These are phyloP conservation scores for Echium plantagineum DNA, from an alignment of 257 asterid genomes.

Conservation along the genomic window DNA sequence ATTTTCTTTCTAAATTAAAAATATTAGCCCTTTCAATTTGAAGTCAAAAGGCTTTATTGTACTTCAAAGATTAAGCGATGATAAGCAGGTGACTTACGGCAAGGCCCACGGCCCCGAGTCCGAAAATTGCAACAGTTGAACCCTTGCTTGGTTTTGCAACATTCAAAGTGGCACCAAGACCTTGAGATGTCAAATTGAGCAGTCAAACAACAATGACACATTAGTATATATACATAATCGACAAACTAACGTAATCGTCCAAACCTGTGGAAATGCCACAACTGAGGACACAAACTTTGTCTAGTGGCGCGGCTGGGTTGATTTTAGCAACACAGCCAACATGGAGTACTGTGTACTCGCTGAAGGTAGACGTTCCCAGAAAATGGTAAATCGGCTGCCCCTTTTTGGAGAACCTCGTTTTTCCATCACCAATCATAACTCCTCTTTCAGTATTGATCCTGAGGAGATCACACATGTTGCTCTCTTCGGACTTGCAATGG, in stretches of 20 bases:
- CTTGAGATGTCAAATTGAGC: conserved; percentile 14
- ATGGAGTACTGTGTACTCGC: conserved; percentile 79
- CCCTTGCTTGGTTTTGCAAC: conserved; percentile 69
- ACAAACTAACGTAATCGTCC: neutral
- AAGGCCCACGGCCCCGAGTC: conserved; percentile 75
- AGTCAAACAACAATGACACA: neutral
- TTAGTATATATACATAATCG: neutral
- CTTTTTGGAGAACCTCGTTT: conserved; percentile 54
- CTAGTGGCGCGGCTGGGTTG: conserved; percentile 63
- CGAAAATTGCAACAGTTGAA: conserved; percentile 55
- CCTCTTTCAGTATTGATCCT: conserved; percentile 86
- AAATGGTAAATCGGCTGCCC: conserved; percentile 75
- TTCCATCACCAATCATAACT: conserved; percentile 55
- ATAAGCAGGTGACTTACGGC: conserved; percentile 31
- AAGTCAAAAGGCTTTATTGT: no score
- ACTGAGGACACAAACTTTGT: conserved; percentile 75
- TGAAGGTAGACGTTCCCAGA: conserved; percentile 80
- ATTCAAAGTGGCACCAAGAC: conserved; percentile 79
- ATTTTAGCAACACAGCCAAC: conserved; percentile 69
- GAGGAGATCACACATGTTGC: conserved; percentile 87
- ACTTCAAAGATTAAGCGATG: no score
- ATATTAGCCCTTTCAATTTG: neutral
- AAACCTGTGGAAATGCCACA: conserved; percentile 87
- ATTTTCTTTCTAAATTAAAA: no score
- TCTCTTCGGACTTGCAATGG: conserved; percentile 66